Conservation (phyloP, 371 early-diverging fungal genomes). For the Rhizopus microsporus region DNA sequence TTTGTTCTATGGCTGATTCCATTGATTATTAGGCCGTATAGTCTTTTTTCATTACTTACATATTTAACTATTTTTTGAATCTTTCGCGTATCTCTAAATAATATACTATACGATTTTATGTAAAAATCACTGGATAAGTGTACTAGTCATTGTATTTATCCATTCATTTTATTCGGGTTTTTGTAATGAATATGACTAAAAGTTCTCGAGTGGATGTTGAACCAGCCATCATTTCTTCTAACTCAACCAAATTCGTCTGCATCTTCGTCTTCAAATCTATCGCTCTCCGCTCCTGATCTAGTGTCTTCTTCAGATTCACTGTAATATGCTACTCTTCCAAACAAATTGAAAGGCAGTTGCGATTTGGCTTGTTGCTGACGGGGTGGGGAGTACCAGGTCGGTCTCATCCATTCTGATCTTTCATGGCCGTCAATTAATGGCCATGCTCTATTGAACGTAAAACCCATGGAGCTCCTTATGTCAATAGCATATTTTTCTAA, state of each 20-base stretch:
- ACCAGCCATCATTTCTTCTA: constrained; percentile 12
- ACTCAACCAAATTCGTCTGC: constrained; percentile 10
- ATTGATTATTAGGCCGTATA: no score
- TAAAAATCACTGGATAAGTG: constrained; percentile 10
- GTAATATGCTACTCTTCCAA: constrained; percentile 11
- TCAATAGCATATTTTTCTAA: constrained; percentile 13
- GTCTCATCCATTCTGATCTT: constrained; percentile 9
- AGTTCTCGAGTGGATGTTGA: constrained; percentile 9
- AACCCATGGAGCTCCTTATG: constrained; percentile 10
- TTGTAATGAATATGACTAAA: constrained; percentile 14
- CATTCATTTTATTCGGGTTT: constrained; percentile 13
- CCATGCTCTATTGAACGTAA: constrained; percentile 6
- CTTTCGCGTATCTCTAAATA: no score
- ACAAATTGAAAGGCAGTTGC: constrained; percentile 13
- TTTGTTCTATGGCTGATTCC: no score
- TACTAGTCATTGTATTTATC: constrained; percentile 7
- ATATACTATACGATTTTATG: no score
- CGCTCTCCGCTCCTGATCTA: constrained; percentile 6
- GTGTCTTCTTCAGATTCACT: constrained; percentile 9
- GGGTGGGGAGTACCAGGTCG: constrained; percentile 14
- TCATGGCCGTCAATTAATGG: constrained; percentile 2
- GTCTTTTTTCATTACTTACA: no score
- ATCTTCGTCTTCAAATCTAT: constrained; percentile 11
- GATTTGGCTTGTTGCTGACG: constrained; percentile 7
- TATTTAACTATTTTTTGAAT: no score